Evolutionary conservation across 78 protist species (phyloP).

Genomic region (Creolimax fragrantissima): DNA sequence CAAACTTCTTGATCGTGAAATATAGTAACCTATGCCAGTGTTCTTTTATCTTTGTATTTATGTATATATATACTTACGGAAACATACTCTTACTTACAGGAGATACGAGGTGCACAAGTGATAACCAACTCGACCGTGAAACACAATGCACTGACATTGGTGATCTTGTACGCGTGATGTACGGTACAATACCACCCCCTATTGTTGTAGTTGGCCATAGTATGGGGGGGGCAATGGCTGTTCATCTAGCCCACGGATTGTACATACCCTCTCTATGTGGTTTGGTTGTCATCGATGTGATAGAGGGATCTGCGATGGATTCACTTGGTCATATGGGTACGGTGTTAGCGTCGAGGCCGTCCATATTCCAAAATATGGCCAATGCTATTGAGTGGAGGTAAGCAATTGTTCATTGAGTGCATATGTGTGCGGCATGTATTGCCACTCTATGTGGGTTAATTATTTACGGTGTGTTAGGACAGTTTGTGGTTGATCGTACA

Average conservation of each 20-base stretch:
- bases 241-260: not conserved
- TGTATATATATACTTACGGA: no score
- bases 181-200: not conserved
- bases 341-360: slow-evolving; percentile 53
- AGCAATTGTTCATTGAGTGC: no score
- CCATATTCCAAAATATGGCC: slow-evolving; percentile 28
- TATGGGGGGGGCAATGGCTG: not conserved
- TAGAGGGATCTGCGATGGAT: slow-evolving; percentile 67
- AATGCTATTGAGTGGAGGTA: slow-evolving; percentile 65
- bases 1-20: no score
- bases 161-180: not conserved
- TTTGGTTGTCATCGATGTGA: slow-evolving; percentile 71
- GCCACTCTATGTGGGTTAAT: no score
- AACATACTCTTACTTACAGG: not conserved
- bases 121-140: not conserved
- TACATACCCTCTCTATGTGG: not conserved
- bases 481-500: no score
- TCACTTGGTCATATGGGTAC: slow-evolving; percentile 52
- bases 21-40: no score
- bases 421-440: no score
- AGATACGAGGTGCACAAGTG: not conserved
- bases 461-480: no score
- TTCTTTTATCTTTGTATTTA: no score
- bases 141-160: not conserved
- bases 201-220: not conserved